phyloP scores from a whole-genome alignment of 202 grass and related monocot genomes.

The Setaria italica region DNA sequence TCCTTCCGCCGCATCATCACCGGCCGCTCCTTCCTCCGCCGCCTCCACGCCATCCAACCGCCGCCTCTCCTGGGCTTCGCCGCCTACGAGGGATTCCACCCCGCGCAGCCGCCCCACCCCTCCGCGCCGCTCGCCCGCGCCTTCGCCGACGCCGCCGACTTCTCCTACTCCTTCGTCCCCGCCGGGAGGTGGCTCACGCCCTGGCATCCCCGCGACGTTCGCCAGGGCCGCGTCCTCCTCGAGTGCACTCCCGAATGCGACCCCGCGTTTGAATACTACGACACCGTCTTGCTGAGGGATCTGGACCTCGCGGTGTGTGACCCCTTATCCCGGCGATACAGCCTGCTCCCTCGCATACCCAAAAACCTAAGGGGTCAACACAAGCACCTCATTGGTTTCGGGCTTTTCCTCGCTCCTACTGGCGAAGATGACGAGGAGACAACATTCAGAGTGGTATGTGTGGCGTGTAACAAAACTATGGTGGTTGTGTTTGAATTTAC shows the following conservation, averaged over 20 bases:
- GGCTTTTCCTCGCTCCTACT: constrained; percentile 1
- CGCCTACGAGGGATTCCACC: neutral
- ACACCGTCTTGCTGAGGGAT: neutral
- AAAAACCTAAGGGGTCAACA: neutral
- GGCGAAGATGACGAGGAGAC: constrained; percentile 1
- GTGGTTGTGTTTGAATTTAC: neutral
- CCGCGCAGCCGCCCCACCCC: neutral
- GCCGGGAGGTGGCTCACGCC: neutral
- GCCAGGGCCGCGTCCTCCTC: constrained; percentile 19
- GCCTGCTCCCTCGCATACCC: constrained; percentile 11
- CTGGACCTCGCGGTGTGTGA: constrained; percentile 10
- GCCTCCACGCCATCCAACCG: neutral
- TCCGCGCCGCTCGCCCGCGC: neutral
- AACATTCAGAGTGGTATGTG: constrained; percentile 18
- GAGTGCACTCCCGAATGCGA: neutral
- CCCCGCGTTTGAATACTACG: neutral
- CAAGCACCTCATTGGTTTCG: neutral
- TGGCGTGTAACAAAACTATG: neutral
- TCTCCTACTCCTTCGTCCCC: constrained; percentile 16
- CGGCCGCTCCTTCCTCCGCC: neutral
- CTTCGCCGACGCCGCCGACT: neutral
- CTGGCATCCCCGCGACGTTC: constrained; percentile 13
- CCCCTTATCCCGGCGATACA: constrained; percentile 21
- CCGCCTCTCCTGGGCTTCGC: neutral
- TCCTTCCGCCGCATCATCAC: constrained; percentile 10